Conservation (phyloP, 1,284 basidiomycete species). For the Schizophyllum commune region DNA sequence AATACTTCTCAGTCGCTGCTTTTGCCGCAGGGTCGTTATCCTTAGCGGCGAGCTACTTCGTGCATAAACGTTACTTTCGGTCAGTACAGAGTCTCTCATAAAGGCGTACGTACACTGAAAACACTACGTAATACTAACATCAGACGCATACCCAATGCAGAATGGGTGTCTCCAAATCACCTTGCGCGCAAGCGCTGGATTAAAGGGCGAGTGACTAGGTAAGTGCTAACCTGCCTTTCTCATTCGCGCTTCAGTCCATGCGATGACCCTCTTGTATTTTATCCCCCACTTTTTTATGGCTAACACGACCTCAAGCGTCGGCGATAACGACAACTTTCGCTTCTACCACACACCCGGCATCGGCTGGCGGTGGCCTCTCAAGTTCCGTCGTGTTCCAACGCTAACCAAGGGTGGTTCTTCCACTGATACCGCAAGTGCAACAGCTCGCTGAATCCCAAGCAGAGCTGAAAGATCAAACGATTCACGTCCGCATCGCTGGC, state of each 20-base stretch:
- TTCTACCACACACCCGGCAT: slow-evolving; percentile 79
- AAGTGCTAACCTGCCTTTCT: background rate
- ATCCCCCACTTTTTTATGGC: background rate
- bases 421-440: slow-evolving; percentile 1
- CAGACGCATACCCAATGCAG: slow-evolving; percentile 47
- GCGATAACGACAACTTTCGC: slow-evolving; percentile 75
- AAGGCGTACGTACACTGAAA: background rate
- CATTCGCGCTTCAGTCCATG: background rate
- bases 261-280: background rate
- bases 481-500: slow-evolving; percentile 80
- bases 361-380: slow-evolving; percentile 67
- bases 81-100: background rate
- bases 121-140: background rate
- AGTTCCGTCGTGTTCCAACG: slow-evolving; percentile 56
- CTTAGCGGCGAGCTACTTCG: slow-evolving; percentile 28
- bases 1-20: slow-evolving; percentile 4
- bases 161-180: slow-evolving; percentile 57
- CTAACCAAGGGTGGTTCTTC: slow-evolving; percentile 45
- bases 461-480: slow-evolving; percentile 72
- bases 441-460: background rate
- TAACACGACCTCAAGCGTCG: slow-evolving; percentile 36
- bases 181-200: slow-evolving; percentile 54
- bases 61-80: slow-evolving; percentile 48
- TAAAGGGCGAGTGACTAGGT: slow-evolving; percentile 61
- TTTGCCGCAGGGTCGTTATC: slow-evolving; percentile 36